Base-by-base conservation (phyloP, 2,329 filamentous ascomycete species). In the Chaetomium globosum region DNA sequence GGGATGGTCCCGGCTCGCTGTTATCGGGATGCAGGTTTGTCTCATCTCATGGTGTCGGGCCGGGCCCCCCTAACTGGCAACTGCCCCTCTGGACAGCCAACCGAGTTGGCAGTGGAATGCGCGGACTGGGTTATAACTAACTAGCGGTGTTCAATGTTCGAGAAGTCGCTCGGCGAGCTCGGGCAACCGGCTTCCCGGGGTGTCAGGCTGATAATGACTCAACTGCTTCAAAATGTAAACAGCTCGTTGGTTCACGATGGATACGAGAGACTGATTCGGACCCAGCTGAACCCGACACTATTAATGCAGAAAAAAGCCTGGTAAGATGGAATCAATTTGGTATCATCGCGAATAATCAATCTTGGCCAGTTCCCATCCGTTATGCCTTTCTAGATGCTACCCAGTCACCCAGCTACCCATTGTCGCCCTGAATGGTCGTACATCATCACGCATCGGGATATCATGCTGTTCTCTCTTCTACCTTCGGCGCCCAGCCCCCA, bases 271-370 rank as follows among this genome's bases (percentile, higher is more conserved):
- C 39, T 43, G 39, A 43, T 43, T n/a, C 39, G 39, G 39, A n/a
- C 6, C 16, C 7, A n/a, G 6, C 19, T 43, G 16, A 6, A 43
- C 39, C 19, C n/a, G 4, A 43, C 16, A 16, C 16, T 7, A n/a
- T 16, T 43, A 43, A n/a, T 36, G 12, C 33, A 36, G 26, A 26
- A 36, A 36, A 39, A 43, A n/a, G 39, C 13, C 7, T 43, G 16
- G 16, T 43, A 43, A 43, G 39, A 43, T 43, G 39, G 6, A 43
- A 43, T 43, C 16, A n/a, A n/a, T 16, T 43, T 43, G 39, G 39
- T 43, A 48, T 48, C 46, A 48, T 48, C 19, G 46, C 46, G 10
- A 48, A 48, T 48, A 48, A 48, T 48, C n/a, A 48, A n/a, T 48
- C 46, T 48, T 23, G 19, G n/a, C 46, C 7, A n/a, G 19, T 8